These are phyloP conservation scores for Cystobasidium tubakii DNA, from an alignment of 768 basidiomycete species.

Conservation along the genomic window DNA sequence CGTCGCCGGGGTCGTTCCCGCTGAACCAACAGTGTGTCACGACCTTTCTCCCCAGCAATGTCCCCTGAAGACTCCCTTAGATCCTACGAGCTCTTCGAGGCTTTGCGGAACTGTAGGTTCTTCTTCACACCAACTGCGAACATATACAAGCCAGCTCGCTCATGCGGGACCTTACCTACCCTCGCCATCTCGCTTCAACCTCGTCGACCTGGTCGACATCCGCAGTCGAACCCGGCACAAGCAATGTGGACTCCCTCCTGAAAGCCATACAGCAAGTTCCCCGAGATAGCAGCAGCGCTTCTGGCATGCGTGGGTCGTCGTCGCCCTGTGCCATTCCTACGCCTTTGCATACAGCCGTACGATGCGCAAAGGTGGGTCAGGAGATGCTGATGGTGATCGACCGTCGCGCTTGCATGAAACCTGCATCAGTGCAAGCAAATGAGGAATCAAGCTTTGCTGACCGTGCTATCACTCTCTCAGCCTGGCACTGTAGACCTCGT, in stretches of 20 bases:
- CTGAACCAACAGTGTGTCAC: background rate
- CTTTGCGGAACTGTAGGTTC: conserved; percentile 23
- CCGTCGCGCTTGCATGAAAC: background rate
- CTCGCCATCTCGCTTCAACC: background rate
- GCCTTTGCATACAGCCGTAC: conserved; percentile 30
- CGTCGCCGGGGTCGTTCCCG: background rate
- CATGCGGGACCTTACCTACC: background rate
- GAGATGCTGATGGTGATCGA: background rate
- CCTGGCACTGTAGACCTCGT: conserved; percentile 32
- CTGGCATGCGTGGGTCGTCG: background rate
- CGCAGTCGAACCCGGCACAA: conserved; percentile 31
- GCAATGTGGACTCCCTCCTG: background rate
- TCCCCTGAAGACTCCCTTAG: conserved; percentile 29
- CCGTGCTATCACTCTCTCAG: background rate
- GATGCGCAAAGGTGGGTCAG: conserved; percentile 32
- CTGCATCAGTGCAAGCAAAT: background rate
- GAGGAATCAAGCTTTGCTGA: background rate
- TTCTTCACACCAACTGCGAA: background rate
- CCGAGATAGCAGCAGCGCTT: background rate
- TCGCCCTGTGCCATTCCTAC: conserved; percentile 1
- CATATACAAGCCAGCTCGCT: background rate
- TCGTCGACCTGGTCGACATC: background rate
- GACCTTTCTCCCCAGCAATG: conserved; percentile 15
- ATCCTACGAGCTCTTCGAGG: conserved; percentile 29
- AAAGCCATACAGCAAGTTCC: conserved; percentile 4